These are phyloP conservation scores for Kuraishia floccosa DNA, from an alignment of 805 yeast genomes.

Conservation along the genomic window DNA sequence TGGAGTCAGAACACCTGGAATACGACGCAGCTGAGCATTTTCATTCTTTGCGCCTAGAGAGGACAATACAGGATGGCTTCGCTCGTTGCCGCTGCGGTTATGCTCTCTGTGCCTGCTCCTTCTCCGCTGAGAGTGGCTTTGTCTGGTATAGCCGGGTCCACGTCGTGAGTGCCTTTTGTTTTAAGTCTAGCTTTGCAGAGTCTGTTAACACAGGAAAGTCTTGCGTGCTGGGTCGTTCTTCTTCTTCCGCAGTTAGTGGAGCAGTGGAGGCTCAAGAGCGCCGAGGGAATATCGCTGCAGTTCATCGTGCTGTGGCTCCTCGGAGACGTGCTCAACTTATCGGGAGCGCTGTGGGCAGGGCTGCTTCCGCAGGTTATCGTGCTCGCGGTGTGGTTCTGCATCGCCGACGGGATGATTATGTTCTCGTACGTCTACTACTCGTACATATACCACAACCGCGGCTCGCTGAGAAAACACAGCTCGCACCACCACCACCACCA, in stretches of 20 bases:
- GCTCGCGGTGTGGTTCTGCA: constrained; percentile 66
- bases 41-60: too few relatives aligned
- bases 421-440: constrained; percentile 50
- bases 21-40: too few relatives aligned
- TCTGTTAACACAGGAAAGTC: too few relatives aligned
- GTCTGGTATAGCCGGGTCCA: constrained; percentile 60
- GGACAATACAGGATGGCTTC: too few relatives aligned
- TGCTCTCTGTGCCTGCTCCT: constrained; percentile 4
- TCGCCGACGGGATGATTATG: constrained; percentile 55
- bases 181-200: too few relatives aligned
- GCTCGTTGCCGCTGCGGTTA: too few relatives aligned
- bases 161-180: constrained; percentile 26
- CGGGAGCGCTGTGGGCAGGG: constrained; percentile 62
- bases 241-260: constrained; percentile 70
- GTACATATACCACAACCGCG: constrained; percentile 27
- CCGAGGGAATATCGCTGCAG: constrained; percentile 66
- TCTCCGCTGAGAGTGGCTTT: constrained; percentile 27
- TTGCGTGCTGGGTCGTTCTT: constrained; percentile 74
- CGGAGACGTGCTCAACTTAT: constrained; percentile 60
- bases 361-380: constrained; percentile 59
- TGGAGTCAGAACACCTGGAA: too few relatives aligned
- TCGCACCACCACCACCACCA: constrained; percentile 6
- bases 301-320: constrained; percentile 60
- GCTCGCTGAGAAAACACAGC: constrained; percentile 6
- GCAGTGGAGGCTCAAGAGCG: constrained; percentile 66